phyloP scores from a whole-genome alignment of 2,329 filamentous ascomycete genomes.

The Decorospora gaudefroyi region DNA sequence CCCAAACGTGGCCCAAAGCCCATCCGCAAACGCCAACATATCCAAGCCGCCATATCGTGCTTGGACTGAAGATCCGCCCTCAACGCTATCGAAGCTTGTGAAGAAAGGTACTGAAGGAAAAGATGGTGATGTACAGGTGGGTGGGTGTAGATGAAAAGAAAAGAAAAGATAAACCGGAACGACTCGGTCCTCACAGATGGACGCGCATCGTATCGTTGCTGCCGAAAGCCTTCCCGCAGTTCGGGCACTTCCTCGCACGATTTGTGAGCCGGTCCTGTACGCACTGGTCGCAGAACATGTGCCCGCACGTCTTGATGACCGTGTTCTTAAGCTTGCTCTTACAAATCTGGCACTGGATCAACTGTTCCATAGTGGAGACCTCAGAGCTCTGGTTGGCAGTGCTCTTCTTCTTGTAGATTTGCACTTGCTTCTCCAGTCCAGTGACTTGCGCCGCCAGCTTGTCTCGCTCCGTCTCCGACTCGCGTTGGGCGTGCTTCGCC shows the following conservation, averaged over 20 bases:
- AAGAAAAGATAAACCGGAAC: slow-evolving; percentile 1
- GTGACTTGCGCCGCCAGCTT: slow-evolving; percentile 77
- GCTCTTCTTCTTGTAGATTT: slow-evolving; percentile 83
- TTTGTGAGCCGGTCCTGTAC: slow-evolving; percentile 88
- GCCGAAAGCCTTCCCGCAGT: slow-evolving; percentile 90
- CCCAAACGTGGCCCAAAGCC: slow-evolving; percentile 3
- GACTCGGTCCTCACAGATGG: slow-evolving; percentile 29
- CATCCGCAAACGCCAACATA: slow-evolving; percentile 13
- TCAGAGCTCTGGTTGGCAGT: slow-evolving; percentile 79
- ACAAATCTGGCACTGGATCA: slow-evolving; percentile 90
- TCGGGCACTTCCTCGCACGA: slow-evolving; percentile 92
- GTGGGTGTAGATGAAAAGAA: slow-evolving; percentile 3
- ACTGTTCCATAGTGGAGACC: slow-evolving; percentile 76
- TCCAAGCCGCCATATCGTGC: slow-evolving; percentile 7
- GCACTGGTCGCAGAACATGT: slow-evolving; percentile 90
- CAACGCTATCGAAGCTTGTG: slow-evolving; percentile 7
- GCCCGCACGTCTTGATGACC: slow-evolving; percentile 88
- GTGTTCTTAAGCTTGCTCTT: slow-evolving; percentile 93
- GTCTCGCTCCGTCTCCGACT: slow-evolving; percentile 73
- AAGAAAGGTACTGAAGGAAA: slow-evolving; percentile 14
- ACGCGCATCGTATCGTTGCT: slow-evolving; percentile 81
- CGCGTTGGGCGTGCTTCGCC: slow-evolving; percentile 64
- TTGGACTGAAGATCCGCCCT: slow-evolving; percentile 7
- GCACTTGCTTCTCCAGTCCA: slow-evolving; percentile 78
- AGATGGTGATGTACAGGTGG: slow-evolving; percentile 17